Conservation (phyloP, 106 monocot genomes). For the Platanthera guangdongensis region DNA sequence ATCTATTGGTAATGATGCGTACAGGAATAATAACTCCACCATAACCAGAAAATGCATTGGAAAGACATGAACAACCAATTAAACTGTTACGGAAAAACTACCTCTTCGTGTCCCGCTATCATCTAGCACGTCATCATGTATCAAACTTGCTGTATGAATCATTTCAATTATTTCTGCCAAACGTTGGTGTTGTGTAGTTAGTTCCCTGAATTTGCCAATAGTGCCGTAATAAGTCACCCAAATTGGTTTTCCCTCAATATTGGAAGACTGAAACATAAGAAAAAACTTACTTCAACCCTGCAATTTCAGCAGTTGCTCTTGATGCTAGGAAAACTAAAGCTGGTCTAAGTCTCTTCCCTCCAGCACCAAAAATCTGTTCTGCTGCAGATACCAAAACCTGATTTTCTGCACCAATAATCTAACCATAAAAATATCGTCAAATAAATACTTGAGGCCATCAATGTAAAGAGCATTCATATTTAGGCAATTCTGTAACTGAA, state of each 20-base stretch:
- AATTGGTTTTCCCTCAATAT: background rate
- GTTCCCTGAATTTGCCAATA: constrained; percentile 45
- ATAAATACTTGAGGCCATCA: background rate
- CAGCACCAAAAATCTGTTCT: constrained; percentile 95
- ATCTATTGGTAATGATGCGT: too few relatives aligned
- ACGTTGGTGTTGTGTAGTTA: constrained; percentile 66
- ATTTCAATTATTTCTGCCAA: constrained; percentile 98
- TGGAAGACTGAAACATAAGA: constrained; percentile 3
- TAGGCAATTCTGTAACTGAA: background rate
- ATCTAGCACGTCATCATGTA: constrained; percentile 98
- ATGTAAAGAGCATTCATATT: background rate
- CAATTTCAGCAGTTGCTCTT: constrained; percentile 72
- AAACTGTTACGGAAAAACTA: constrained; percentile 16
- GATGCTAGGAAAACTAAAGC: constrained; percentile 91
- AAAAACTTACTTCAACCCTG: constrained; percentile 62
- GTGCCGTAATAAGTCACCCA: constrained; percentile 12
- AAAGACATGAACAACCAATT: background rate
- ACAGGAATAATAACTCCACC: background rate
- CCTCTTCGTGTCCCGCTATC: constrained; percentile 93
- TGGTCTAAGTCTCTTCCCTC: constrained; percentile 90
- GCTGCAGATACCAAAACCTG: constrained; percentile 87
- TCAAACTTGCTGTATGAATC: constrained; percentile 99
- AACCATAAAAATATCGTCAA: constrained; percentile 17
- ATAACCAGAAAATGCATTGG: background rate
- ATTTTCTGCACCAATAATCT: constrained; percentile 98